phyloP scores from a whole-genome alignment of 2,329 filamentous ascomycete genomes.

The Myriosclerotinia scirpicola region DNA sequence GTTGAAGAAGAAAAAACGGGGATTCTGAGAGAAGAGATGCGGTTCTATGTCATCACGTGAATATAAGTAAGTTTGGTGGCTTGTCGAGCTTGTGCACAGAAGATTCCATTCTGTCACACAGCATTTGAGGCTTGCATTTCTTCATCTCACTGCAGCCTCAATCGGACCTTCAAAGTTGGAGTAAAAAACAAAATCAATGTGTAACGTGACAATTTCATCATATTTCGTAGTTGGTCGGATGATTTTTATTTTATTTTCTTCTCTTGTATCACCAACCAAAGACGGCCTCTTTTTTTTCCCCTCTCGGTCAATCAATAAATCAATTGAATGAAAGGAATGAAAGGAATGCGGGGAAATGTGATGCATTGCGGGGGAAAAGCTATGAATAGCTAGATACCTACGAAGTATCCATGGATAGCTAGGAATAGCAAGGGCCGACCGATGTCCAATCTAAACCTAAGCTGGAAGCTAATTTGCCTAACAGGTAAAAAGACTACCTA shows the following conservation, averaged over 20 bases:
- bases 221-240: too few relatives aligned
- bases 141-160: slow-evolving; percentile 12
- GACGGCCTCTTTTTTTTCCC: neutral
- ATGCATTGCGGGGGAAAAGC: slow-evolving; percentile 1
- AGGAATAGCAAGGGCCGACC: neutral
- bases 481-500: neutral
- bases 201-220: neutral
- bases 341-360: slow-evolving; percentile 15
- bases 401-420: too few relatives aligned
- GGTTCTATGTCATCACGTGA: neutral
- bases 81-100: slow-evolving; percentile 1
- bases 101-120: slow-evolving; percentile 11
- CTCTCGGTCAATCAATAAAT: slow-evolving; percentile 2
- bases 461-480: neutral
- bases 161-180: slow-evolving; percentile 12
- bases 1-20: too few relatives aligned
- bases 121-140: slow-evolving; percentile 9
- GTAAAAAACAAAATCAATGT: too few relatives aligned
- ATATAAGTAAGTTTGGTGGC: neutral
- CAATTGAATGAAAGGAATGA: neutral
- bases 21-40: too few relatives aligned
- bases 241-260: neutral
- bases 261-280: slow-evolving; percentile 1
- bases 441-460: neutral
- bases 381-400: neutral